Evolutionary conservation across 2,329 filamentous ascomycete genomes (phyloP).

Genomic region (Ceratocystis huliohia): DNA sequence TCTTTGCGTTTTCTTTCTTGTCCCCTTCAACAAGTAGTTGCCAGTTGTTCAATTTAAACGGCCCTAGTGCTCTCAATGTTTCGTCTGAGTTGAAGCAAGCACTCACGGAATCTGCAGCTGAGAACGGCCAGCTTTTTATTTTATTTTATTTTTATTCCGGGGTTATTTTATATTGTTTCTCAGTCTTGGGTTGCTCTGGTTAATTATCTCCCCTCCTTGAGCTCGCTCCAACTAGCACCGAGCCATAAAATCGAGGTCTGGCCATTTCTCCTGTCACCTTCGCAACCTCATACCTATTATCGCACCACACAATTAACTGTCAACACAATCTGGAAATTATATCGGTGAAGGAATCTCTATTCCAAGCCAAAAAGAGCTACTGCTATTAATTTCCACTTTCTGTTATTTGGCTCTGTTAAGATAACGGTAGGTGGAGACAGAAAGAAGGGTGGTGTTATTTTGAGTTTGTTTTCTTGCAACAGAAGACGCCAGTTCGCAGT

Average conservation of each 20-base stretch:
- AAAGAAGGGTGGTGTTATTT: neutral
- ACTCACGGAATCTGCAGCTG: neutral
- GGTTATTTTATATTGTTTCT: neutral
- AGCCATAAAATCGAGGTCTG: neutral
- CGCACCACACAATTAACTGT: neutral
- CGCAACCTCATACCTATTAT: neutral
- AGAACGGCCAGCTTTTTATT: neutral
- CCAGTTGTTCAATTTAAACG: neutral
- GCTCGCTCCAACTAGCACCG: neutral
- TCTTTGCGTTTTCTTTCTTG: neutral
- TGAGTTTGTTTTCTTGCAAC: neutral
- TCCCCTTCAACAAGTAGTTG: neutral
- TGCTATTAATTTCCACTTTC: neutral
- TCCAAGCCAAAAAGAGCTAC: neutral
- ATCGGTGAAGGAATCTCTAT: neutral
- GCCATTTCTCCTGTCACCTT: slow-evolving; percentile 2
- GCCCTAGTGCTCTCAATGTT: neutral
- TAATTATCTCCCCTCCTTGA: neutral
- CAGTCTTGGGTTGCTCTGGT: neutral
- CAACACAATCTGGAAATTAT: neutral
- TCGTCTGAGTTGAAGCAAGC: neutral
- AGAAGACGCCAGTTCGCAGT: neutral
- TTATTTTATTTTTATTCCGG: neutral
- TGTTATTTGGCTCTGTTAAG: too few species aligned
- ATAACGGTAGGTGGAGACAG: neutral